These are phyloP conservation scores for Geotrichum aggregatum DNA, from an alignment of 1,139 yeast species.

Conservation along the genomic window DNA sequence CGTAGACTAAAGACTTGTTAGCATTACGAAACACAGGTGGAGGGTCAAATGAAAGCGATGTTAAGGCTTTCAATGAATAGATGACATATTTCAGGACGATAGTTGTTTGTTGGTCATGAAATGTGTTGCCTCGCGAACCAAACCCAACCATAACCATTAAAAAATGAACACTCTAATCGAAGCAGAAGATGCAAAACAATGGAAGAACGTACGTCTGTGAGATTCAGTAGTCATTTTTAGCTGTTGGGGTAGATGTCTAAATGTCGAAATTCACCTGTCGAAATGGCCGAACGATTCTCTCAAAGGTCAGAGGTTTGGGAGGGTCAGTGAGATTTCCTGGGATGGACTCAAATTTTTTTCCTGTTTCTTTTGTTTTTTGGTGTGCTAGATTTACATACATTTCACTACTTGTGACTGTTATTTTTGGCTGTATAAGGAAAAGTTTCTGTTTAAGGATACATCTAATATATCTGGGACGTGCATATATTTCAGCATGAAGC, in stretches of 20 bases:
- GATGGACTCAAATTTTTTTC: conserved; percentile 10
- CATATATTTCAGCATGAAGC: neutral
- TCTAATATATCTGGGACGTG: neutral
- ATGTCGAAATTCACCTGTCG: conserved; percentile 21
- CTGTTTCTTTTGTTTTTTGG: neutral
- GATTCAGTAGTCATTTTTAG: conserved; percentile 22
- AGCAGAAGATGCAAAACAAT: neutral
- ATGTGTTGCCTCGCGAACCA: too few relatives aligned
- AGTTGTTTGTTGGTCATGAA: too few relatives aligned
- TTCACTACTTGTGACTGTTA: conserved; percentile 8
- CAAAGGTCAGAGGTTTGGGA: conserved; percentile 7
- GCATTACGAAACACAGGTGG: too few relatives aligned
- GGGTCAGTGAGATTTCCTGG: conserved; percentile 12
- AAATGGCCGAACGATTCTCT: conserved; percentile 17
- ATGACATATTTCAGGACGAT: too few relatives aligned
- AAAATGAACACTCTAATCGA: too few relatives aligned
- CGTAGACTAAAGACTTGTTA: conserved; percentile 65
- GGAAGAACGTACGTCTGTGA: conserved; percentile 20
- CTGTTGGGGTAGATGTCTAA: conserved; percentile 22
- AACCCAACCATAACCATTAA: too few relatives aligned
- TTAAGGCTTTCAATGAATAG: too few relatives aligned
- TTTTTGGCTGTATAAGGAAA: neutral
- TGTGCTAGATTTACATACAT: neutral
- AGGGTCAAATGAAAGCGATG: too few relatives aligned
- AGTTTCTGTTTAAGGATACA: neutral